Evolutionary conservation across 2,329 filamentous ascomycete species (phyloP), one percentile per base, ranked within the genome.

Genomic region (Metarhizium anisopliae): DNA sequence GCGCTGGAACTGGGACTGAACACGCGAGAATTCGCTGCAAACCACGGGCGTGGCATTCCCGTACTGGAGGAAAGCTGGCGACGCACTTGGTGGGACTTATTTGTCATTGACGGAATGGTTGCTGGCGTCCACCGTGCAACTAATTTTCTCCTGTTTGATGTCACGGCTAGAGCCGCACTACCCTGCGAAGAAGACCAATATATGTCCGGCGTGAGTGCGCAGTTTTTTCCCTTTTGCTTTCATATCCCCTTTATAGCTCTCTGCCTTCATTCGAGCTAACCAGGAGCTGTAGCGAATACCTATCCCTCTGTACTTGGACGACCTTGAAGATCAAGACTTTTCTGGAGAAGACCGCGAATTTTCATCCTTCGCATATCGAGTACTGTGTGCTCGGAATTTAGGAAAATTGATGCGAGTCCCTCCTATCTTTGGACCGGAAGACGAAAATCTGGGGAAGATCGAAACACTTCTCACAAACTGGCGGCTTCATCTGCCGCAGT

Each of bases 41-140:
- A 78, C 5, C 76, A 90, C 62, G 85, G 87, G 16, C 75, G 78
- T 32, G 82, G 83, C 5, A 82, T 87, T 57, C 77, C 82, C 0
- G 76, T 90, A 2, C 67, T 92, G 3, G 89, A 93, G 66, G 92
- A 96, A 70, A 89, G 86, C 67, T 87, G 90, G 82, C 82, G 90
- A 18, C 80, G 92, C 57, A 96, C 91, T 1, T 96, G 91, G 91
- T 96, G 92, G 92, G 90, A 84, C 59, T 67, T 84, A 4, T 93
- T 86, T 66, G 80, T 89, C n/a, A 81, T 90, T 14, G 90, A 95
- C 67, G 89, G 87, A 55, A 87, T 95, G 80, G 80, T 95, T 61
- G 89, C 90, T 5, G 89, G 89, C 3, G 84, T 95, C 61, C 89
- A 88, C 61, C 81, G 85, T 13, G 81, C 83, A 58, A 86, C 87